Evolutionary conservation across 805 yeast genomes (phyloP).

Genomic region (Wickerhamiella cacticola): DNA sequence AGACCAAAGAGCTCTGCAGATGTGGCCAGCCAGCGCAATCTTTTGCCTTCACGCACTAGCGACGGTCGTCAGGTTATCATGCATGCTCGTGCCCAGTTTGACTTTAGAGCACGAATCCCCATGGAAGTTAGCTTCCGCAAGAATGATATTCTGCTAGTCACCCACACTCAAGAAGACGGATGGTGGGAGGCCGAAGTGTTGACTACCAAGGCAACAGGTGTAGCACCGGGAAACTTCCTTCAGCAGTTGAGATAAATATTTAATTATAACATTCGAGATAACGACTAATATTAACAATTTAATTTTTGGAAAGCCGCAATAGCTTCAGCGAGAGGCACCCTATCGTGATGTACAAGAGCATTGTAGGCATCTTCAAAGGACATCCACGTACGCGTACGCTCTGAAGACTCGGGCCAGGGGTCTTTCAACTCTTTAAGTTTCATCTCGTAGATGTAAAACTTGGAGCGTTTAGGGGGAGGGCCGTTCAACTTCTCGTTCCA

Average conservation of each 20-base stretch:
- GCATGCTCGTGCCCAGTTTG: conserved; percentile 45
- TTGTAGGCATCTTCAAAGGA: conserved; percentile 25
- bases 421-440: conserved; percentile 41
- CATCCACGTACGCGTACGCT: conserved; percentile 66
- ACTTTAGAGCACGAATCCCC: conserved; percentile 46
- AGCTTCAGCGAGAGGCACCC: conserved; percentile 28
- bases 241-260: conserved; percentile 13
- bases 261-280: not conserved
- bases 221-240: conserved; percentile 51
- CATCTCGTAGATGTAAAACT: conserved; percentile 81
- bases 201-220: conserved; percentile 33
- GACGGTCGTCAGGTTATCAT: conserved; percentile 45
- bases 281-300: not conserved
- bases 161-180: conserved; percentile 53
- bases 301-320: conserved; percentile 14
- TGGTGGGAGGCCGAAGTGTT: conserved; percentile 64
- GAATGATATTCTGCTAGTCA: conserved; percentile 42
- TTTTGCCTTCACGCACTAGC: conserved; percentile 37
- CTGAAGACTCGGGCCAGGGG: conserved; percentile 63
- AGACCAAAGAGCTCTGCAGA: conserved; percentile 9
- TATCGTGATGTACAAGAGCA: conserved; percentile 25
- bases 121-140: conserved; percentile 50
- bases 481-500: conserved; percentile 30
- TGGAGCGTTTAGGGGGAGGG: conserved; percentile 56
- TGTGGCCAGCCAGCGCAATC: conserved; percentile 19